Evolutionary conservation across 345 rosid species (phyloP).

Genomic region (Pugionium cornutum): DNA sequence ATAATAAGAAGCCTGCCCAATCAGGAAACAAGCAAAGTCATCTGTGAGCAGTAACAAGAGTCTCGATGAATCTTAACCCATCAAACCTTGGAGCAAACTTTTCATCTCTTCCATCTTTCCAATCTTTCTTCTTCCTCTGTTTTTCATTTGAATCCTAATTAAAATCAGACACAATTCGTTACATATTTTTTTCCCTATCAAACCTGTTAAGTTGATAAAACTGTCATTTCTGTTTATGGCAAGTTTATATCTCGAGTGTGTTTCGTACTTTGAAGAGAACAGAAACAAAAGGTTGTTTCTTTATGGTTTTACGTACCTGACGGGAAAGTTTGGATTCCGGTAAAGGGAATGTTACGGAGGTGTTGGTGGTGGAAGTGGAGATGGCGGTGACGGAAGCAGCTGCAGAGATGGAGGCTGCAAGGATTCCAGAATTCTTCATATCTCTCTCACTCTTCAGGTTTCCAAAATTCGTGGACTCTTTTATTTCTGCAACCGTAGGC

Average conservation of each 20-base stretch:
- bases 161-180: neutral
- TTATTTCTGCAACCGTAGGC: conserved; percentile 23
- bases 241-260: neutral
- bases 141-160: conserved; percentile 43
- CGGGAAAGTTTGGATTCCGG: conserved; percentile 43
- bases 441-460: conserved; percentile 8
- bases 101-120: conserved; percentile 38
- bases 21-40: conserved; percentile 31
- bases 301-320: conserved; percentile 46
- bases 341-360: conserved; percentile 49
- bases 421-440: conserved; percentile 62
- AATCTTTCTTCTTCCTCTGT: conserved; percentile 41
- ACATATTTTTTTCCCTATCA: too few species aligned
- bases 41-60: conserved; percentile 86
- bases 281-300: neutral
- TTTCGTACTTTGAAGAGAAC: conserved; percentile 17
- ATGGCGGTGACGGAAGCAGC: conserved; percentile 38
- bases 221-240: too few species aligned
- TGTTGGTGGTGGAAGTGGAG: conserved; percentile 48
- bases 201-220: too few species aligned
- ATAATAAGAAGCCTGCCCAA: conserved; percentile 7
- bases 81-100: conserved; percentile 85
- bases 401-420: conserved; percentile 51
- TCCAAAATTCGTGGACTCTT: neutral
- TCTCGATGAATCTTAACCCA: conserved; percentile 84